Evolutionary conservation across 2,329 filamentous ascomycete genomes (phyloP), one percentile per base, ranked within the genome.

Genomic region (Botrytis tulipae): DNA sequence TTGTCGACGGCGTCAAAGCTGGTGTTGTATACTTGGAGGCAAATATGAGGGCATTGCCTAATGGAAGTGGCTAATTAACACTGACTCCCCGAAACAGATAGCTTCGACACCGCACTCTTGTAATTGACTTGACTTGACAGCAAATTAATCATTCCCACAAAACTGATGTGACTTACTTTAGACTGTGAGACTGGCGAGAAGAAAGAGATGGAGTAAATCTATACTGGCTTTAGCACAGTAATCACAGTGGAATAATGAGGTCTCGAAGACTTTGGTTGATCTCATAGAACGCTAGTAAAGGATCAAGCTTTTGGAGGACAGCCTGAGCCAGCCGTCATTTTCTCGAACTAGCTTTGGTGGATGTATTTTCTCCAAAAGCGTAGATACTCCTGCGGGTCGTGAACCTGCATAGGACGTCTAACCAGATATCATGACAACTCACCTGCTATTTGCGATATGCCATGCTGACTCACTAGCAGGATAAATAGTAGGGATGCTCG

Each of bases 1-100:
- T 98, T 75, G 85, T 98, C 9, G 95, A 98, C 82, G 94, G 94
- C 0, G 91, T 95, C 54, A 89, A 90, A 81, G 91, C 90, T 3
- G 93, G 91, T 1, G 83, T 93, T 72, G 76, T 77, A 4, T 70
- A 80, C 63, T 62, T 81, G 37, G 78, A 80, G 61, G 74, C 74
- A n/a, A 32, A 51, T 29, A 14, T 72, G 62, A 72, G 37, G 54
- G 51, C 51, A 29, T 68, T 72, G 71, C 46, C 71, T 54, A 63
- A 29, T 40, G 40, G 68, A 37, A 63, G 66, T 14, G 35, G 37
- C 40, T 42, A 32, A 57, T n/a, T 5, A 12, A 57, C 25, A 44
- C 5, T 10, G 18, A 51, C 25, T 35, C 9, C 14, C 54, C 37
- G 4, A 57, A 57, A 42, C n/a, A 57, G n/a, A 37, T 32, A 42